A percentile compares a stretch with the other conserved stretches of the same genome.
These are phyloP conservation scores for Epicoccum sorghinum DNA, from an alignment of 2,329 filamentous ascomycete species.

Conservation along the genomic window DNA sequence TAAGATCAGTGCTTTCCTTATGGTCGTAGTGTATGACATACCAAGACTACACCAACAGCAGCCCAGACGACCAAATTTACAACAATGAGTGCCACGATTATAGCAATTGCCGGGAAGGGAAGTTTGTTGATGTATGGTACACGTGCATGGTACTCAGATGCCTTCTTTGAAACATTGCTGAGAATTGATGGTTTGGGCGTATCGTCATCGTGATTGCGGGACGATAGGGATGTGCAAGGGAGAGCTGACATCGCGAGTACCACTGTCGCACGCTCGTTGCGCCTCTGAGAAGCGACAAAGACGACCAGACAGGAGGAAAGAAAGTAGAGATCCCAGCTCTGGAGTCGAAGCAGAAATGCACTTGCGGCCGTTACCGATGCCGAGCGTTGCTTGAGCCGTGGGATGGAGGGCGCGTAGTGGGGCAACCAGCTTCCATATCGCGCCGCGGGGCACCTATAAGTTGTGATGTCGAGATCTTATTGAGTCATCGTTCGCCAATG, in stretches of 20 bases:
- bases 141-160: constrained; percentile 56
- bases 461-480: constrained; percentile 23
- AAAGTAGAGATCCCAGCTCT: not conserved
- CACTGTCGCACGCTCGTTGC: no score
- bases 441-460: constrained; percentile 24
- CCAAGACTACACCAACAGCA: constrained; percentile 62
- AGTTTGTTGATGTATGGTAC: constrained; percentile 63
- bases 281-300: no score
- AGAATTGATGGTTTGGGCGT: constrained; percentile 26
- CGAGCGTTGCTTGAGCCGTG: constrained; percentile 14
- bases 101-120: constrained; percentile 62
- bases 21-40: constrained; percentile 37
- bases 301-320: not conserved
- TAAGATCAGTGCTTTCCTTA: not conserved
- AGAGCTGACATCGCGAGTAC: not conserved
- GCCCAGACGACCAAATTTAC: constrained; percentile 66
- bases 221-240: not conserved
- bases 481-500: constrained; percentile 1
- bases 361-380: constrained; percentile 6
- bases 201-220: not conserved
- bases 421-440: constrained; percentile 12
- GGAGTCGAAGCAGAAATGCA: not conserved
- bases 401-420: constrained; percentile 24
- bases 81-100: constrained; percentile 60
- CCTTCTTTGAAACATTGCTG: constrained; percentile 40